These are phyloP conservation scores for Rhynchospora pubera DNA, from an alignment of 176 grass and related monocot genomes.

Conservation along the genomic window DNA sequence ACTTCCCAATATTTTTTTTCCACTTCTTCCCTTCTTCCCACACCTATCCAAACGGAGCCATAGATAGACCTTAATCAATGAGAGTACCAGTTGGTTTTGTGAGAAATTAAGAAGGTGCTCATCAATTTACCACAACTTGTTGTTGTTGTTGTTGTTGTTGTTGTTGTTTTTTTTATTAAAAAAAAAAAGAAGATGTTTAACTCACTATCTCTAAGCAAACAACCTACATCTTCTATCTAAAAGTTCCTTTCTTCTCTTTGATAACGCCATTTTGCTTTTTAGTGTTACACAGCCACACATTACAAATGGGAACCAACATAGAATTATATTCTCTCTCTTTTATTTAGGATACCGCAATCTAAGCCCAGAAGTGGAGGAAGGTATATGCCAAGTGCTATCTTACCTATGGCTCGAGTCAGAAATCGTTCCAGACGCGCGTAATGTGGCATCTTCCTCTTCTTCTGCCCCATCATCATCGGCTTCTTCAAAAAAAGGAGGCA, in stretches of 20 bases:
- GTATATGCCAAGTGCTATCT: constrained; percentile 92
- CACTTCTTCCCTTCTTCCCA: no score
- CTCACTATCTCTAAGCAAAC: no score
- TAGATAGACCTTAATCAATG: background rate
- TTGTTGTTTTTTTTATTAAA: no score
- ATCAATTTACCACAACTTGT: background rate
- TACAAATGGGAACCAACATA: background rate
- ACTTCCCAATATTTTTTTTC: no score
- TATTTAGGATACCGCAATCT: constrained; percentile 69
- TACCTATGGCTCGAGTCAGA: constrained; percentile 94
- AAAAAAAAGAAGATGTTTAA: no score
- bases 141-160: no score
- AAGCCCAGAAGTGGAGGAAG: constrained; percentile 66
- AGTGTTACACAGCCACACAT: background rate
- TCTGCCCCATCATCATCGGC: constrained; percentile 50
- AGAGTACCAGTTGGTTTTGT: background rate
- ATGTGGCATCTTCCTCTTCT: constrained; percentile 30
- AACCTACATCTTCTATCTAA: background rate
- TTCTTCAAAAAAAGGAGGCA: constrained; percentile 74
- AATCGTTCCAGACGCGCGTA: constrained; percentile 51
- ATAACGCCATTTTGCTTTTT: background rate
- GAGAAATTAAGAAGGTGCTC: background rate
- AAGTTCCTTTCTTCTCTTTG: background rate
- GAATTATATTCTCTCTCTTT: background rate
- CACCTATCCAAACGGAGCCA: no score